Evolutionary conservation across 2,329 filamentous ascomycete species (phyloP).

Genomic region (Aspergillus thermomutatus): DNA sequence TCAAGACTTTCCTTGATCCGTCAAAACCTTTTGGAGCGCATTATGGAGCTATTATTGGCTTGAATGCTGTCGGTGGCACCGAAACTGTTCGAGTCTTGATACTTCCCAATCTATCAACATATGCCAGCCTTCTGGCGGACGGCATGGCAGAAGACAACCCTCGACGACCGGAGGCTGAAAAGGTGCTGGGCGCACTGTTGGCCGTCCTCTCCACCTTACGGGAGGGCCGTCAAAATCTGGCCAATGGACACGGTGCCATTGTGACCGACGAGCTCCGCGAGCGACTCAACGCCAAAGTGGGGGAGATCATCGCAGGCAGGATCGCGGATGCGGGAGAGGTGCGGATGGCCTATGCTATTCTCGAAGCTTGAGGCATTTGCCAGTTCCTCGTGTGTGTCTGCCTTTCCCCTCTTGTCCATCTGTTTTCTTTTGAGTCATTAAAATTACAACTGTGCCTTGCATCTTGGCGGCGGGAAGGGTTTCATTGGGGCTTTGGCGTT

Average conservation of each 20-base stretch:
- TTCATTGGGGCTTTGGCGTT: constrained; percentile 8
- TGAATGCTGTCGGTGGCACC: constrained; percentile 70
- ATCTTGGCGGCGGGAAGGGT: background rate
- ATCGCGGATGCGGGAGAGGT: constrained; percentile 42
- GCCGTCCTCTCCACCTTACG: constrained; percentile 54
- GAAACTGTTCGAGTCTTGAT: constrained; percentile 64
- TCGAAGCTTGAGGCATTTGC: constrained; percentile 22
- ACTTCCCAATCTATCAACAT: constrained; percentile 63
- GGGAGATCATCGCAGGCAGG: constrained; percentile 39
- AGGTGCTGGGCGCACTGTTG: constrained; percentile 57
- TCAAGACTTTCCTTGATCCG: constrained; percentile 88
- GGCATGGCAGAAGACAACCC: constrained; percentile 48
- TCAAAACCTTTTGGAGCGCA: constrained; percentile 78
- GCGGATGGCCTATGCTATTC: constrained; percentile 38
- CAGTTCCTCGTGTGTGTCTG: constrained; percentile 1
- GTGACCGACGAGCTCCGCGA: constrained; percentile 37
- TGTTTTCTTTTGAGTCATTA: background rate
- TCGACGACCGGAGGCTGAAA: constrained; percentile 58
- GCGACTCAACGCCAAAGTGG: constrained; percentile 39
- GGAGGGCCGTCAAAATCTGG: constrained; percentile 39
- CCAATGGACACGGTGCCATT: constrained; percentile 39
- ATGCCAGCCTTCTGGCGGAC: constrained; percentile 59
- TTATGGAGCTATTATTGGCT: constrained; percentile 80
- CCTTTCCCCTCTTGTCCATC: background rate
- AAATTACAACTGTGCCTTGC: background rate